Evolutionary conservation across 352 stramenopile species (phyloP).

Genomic region (Chrysophaeum taylorii): DNA sequence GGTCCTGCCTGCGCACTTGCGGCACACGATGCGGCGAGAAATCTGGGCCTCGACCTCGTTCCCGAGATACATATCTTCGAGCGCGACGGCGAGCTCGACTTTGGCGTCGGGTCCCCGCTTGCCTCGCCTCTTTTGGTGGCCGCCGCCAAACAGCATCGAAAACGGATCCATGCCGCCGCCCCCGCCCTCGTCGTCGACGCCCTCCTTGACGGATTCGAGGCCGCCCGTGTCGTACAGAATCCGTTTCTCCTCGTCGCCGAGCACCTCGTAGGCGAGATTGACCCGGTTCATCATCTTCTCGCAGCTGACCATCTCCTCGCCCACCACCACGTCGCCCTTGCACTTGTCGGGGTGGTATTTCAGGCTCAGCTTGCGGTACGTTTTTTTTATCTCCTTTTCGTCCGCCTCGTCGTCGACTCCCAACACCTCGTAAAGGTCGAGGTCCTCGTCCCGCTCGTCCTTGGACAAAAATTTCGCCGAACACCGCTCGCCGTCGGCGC

Average conservation of each 20-base stretch:
- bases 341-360: constrained; percentile 89
- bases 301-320: neutral
- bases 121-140: constrained; percentile 28
- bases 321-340: neutral
- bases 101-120: constrained; percentile 24
- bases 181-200: constrained; percentile 22
- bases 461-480: constrained; percentile 7
- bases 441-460: constrained; percentile 14
- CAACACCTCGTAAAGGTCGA: constrained; percentile 23
- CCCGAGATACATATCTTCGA: constrained; percentile 81
- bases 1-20: constrained; percentile 6
- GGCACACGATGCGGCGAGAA: constrained; percentile 36
- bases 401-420: constrained; percentile 21
- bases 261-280: constrained; percentile 34
- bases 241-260: constrained; percentile 48
- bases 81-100: constrained; percentile 55
- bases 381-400: constrained; percentile 77
- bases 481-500: constrained; percentile 14
- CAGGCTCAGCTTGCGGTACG: constrained; percentile 83
- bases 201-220: constrained; percentile 35
- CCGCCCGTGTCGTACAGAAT: constrained; percentile 19
- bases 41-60: constrained; percentile 69
- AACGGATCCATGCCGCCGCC: constrained; percentile 31
- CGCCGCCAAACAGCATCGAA: constrained; percentile 35
- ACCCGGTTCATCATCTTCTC: constrained; percentile 10